These are phyloP conservation scores for Dipodascus geniculatus DNA, from an alignment of 805 yeast species.

Conservation along the genomic window DNA sequence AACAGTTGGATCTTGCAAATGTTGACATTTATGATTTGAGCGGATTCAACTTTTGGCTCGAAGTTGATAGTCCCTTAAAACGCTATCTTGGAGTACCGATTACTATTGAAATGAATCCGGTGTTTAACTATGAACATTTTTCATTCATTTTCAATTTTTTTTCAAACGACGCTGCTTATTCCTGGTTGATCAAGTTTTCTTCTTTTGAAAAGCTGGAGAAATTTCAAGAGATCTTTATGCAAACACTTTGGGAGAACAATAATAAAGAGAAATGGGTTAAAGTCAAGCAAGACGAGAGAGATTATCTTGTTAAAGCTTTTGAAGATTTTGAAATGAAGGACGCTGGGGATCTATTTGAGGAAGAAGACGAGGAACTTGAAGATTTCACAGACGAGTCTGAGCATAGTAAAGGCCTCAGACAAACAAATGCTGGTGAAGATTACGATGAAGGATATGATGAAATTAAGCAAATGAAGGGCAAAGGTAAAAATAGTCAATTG, in stretches of 20 bases:
- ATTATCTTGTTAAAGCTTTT: conserved; percentile 47
- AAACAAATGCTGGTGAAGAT: conserved; percentile 20
- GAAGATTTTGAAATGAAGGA: conserved; percentile 28
- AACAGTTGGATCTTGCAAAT: conserved; percentile 27
- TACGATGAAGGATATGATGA: conserved; percentile 20
- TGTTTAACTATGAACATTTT: conserved; percentile 43
- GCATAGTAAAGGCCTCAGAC: conserved; percentile 14
- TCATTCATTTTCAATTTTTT: conserved; percentile 59
- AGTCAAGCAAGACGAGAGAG: conserved; percentile 33
- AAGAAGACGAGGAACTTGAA: conserved; percentile 26
- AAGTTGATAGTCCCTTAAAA: conserved; percentile 25
- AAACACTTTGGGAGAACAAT: conserved; percentile 48
- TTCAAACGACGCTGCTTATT: conserved; percentile 30
- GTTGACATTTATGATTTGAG: conserved; percentile 36
- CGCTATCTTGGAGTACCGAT: conserved; percentile 32
- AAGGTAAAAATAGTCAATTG: conserved; percentile 47
- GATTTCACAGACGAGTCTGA: conserved; percentile 27
- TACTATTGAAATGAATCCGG: conserved; percentile 45
- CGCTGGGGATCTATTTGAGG: conserved; percentile 22
- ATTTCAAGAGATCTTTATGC: conserved; percentile 44
- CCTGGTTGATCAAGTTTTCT: conserved; percentile 54
- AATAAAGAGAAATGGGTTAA: conserved; percentile 39
- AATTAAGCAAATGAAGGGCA: conserved; percentile 16
- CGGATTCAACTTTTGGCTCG: conserved; percentile 42
- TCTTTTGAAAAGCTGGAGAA: conserved; percentile 29